Conservation (phyloP, 192 early-diverging fungal genomes). For the Chytriomyces sp. region DNA sequence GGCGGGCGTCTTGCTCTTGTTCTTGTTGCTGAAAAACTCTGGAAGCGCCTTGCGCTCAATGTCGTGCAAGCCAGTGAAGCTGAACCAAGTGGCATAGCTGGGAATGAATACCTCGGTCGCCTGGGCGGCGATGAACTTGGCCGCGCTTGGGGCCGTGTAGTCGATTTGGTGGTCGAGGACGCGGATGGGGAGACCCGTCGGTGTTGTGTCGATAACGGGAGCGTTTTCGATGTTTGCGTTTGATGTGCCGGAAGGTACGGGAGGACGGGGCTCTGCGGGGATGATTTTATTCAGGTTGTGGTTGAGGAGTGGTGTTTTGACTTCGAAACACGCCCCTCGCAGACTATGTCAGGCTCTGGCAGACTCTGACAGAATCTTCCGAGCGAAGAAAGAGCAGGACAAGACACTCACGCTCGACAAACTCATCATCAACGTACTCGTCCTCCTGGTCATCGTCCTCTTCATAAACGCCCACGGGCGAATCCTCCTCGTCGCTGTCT, state of each 20-base stretch:
- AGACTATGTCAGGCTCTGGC: too few relatives aligned
- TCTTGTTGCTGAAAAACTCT: slow-evolving; percentile 95
- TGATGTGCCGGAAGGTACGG: not conserved
- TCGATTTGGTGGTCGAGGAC: not conserved
- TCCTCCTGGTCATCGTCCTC: not conserved
- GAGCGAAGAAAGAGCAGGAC: not conserved
- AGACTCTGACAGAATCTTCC: not conserved
- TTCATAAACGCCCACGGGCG: not conserved
- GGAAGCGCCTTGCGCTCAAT: slow-evolving; percentile 88
- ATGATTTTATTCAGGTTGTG: too few relatives aligned
- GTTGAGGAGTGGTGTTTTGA: too few relatives aligned
- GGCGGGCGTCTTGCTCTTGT: slow-evolving; percentile 88
- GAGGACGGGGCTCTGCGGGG: not conserved
- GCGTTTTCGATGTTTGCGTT: not conserved
- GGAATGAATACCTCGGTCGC: slow-evolving; percentile 62
- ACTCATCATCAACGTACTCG: slow-evolving; percentile 10
- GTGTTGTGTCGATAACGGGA: slow-evolving; percentile 1
- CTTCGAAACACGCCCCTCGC: too few relatives aligned
- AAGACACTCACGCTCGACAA: not conserved
- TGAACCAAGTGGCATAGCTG: slow-evolving; percentile 94
- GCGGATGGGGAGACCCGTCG: slow-evolving; percentile 1
- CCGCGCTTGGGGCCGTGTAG: slow-evolving; percentile 18
- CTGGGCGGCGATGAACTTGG: slow-evolving; percentile 23
- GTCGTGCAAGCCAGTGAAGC: slow-evolving; percentile 74
- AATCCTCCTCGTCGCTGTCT: not conserved